phyloP scores from a whole-genome alignment of 106 monocot genomes.

The Dioscorea alata region DNA sequence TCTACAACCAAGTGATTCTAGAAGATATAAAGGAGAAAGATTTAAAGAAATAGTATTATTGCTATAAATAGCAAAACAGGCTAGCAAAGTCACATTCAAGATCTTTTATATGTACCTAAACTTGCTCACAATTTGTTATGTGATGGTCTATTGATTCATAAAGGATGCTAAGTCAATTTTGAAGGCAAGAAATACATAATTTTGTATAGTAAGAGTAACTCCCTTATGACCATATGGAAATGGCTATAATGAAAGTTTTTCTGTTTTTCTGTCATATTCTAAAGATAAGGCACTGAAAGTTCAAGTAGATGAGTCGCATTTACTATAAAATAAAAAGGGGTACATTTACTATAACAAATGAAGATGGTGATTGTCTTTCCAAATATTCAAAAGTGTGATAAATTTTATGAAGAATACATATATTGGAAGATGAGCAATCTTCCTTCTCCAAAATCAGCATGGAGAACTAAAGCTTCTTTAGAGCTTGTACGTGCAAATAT shows the following conservation, averaged over 20 bases:
- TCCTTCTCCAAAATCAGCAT: neutral
- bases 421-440: neutral
- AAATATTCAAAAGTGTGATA: neutral
- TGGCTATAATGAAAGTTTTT: neutral
- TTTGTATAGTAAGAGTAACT: neutral
- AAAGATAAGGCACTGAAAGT: neutral
- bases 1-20: too few species aligned
- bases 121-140: neutral
- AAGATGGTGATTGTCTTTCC: constrained; percentile 5
- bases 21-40: too few species aligned
- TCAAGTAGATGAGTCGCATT: neutral
- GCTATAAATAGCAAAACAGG: neutral
- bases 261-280: neutral
- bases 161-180: neutral
- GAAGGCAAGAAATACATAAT: neutral
- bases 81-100: neutral
- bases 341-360: constrained; percentile 3
- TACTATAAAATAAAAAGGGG: constrained; percentile 3
- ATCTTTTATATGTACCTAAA: neutral
- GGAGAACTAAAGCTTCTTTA: neutral
- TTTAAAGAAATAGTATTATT: neutral
- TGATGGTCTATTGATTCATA: neutral
- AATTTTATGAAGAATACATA: constrained; percentile 9
- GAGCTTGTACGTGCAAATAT: constrained; percentile 5
- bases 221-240: neutral